phyloP scores from a whole-genome alignment of 768 basidiomycete genomes.

The Mycena maculata region DNA sequence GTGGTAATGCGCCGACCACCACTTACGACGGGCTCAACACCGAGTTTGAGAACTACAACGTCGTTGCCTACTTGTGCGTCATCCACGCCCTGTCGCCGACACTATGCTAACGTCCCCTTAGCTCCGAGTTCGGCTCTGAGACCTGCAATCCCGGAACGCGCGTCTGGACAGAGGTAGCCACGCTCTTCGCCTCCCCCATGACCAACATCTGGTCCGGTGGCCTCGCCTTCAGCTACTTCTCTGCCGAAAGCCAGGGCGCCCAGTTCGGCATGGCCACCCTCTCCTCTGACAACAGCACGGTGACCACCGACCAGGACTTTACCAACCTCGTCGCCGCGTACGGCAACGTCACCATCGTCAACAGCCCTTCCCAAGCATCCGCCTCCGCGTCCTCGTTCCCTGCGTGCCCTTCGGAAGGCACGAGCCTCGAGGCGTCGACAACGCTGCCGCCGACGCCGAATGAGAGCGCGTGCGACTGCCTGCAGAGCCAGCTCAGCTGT shows the following conservation, averaged over 20 bases:
- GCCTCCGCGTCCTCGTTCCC: slow-evolving; percentile 63
- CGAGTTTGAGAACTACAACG: slow-evolving; percentile 73
- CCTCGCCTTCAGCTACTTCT: slow-evolving; percentile 91
- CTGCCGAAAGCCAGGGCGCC: slow-evolving; percentile 75
- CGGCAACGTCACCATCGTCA: slow-evolving; percentile 63
- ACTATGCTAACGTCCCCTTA: neutral
- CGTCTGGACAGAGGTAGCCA: slow-evolving; percentile 82
- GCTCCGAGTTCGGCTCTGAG: slow-evolving; percentile 33
- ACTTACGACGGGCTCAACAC: slow-evolving; percentile 67
- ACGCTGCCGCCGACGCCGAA: slow-evolving; percentile 89
- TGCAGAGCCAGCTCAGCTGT: slow-evolving; percentile 77
- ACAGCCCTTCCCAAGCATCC: slow-evolving; percentile 62
- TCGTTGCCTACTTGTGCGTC: slow-evolving; percentile 94
- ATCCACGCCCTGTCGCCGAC: neutral
- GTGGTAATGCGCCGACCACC: slow-evolving; percentile 70
- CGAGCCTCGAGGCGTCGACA: slow-evolving; percentile 71
- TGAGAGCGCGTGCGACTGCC: slow-evolving; percentile 80
- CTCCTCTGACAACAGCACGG: slow-evolving; percentile 70
- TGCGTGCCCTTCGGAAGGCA: slow-evolving; percentile 71
- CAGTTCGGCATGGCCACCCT: slow-evolving; percentile 90
- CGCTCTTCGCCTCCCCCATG: slow-evolving; percentile 80
- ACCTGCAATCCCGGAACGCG: slow-evolving; percentile 56
- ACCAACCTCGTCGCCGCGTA: slow-evolving; percentile 73
- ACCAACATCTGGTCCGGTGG: slow-evolving; percentile 89
- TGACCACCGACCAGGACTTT: slow-evolving; percentile 78